These are phyloP conservation scores for Primulina eburnea DNA, from an alignment of 257 asterid genomes.

Conservation along the genomic window DNA sequence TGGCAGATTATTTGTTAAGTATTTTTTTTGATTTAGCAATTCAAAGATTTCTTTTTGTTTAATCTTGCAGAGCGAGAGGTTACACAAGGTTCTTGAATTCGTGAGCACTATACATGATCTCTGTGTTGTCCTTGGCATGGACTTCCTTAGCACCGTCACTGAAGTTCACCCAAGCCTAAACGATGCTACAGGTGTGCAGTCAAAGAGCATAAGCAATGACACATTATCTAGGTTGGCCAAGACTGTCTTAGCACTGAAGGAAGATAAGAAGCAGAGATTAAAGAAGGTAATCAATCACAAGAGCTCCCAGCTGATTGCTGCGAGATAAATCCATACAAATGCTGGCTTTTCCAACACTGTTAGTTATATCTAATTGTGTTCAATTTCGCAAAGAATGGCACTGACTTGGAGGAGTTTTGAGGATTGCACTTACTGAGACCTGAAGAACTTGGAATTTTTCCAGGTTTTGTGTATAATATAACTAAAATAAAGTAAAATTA, in stretches of 20 bases:
- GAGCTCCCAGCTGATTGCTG: constrained; percentile 16
- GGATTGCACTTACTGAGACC: neutral
- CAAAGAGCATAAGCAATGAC: constrained; percentile 88
- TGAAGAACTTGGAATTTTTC: neutral
- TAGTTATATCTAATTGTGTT: neutral
- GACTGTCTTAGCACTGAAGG: constrained; percentile 71
- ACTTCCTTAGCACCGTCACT: constrained; percentile 69
- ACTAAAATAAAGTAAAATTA: neutral
- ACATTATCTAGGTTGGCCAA: constrained; percentile 77
- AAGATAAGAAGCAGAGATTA: constrained; percentile 79
- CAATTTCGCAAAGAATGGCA: neutral
- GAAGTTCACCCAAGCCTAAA: constrained; percentile 93
- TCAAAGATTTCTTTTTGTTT: constrained; percentile 20
- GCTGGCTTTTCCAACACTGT: neutral
- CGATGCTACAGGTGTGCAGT: constrained; percentile 72
- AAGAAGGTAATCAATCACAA: constrained; percentile 54
- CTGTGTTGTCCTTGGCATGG: constrained; percentile 93
- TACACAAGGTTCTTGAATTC: constrained; percentile 89
- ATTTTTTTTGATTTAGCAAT: constrained; percentile 10
- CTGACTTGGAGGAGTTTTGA: neutral
- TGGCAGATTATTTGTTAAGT: constrained; percentile 16
- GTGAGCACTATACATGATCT: constrained; percentile 95
- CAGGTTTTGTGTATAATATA: neutral
- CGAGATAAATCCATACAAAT: neutral
- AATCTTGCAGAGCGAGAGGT: constrained; percentile 77